Evolutionary conservation across 352 stramenopile species (phyloP).

Genomic region (Phytophthora fragariaefolia): DNA sequence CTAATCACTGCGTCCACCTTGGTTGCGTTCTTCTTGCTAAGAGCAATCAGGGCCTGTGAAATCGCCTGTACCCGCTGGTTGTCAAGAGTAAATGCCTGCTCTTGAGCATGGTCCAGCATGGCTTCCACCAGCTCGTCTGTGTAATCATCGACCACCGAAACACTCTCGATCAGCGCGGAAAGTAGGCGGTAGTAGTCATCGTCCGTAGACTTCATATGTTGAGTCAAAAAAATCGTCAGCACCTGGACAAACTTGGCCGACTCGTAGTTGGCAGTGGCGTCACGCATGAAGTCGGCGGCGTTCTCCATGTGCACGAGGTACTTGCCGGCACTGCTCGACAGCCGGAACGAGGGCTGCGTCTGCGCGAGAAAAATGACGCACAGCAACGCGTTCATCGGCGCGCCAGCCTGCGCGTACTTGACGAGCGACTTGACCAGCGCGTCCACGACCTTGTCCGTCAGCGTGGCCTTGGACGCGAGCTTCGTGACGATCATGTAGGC

Average conservation of each 20-base stretch:
- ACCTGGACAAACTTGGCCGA: constrained; percentile 71
- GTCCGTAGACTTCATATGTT: constrained; percentile 42
- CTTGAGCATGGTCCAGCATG: constrained; percentile 54
- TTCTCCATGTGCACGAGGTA: constrained; percentile 75
- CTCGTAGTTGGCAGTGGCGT: constrained; percentile 77
- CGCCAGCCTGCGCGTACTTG: constrained; percentile 72
- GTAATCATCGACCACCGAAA: constrained; percentile 55
- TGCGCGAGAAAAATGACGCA: constrained; percentile 81
- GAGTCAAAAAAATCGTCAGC: constrained; percentile 57
- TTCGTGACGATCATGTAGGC: constrained; percentile 90
- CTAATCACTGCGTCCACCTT: constrained; percentile 58
- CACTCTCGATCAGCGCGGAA: constrained; percentile 44
- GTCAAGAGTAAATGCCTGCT: constrained; percentile 46
- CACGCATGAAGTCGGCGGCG: constrained; percentile 63
- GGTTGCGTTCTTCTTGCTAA: constrained; percentile 69
- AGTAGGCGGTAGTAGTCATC: constrained; percentile 55
- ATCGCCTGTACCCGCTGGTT: constrained; percentile 52
- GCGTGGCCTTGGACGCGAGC: constrained; percentile 76
- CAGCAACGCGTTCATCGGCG: constrained; percentile 77
- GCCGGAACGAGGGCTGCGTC: constrained; percentile 69
- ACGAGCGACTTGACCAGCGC: constrained; percentile 78
- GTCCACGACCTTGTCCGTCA: constrained; percentile 77
- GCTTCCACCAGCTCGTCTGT: constrained; percentile 55
- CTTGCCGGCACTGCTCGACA: constrained; percentile 65
- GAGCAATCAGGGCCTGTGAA: constrained; percentile 46